Evolutionary conservation across 2,329 filamentous ascomycete genomes (phyloP), one percentile per base, ranked within the genome.

Genomic region (Periconia sp.): DNA sequence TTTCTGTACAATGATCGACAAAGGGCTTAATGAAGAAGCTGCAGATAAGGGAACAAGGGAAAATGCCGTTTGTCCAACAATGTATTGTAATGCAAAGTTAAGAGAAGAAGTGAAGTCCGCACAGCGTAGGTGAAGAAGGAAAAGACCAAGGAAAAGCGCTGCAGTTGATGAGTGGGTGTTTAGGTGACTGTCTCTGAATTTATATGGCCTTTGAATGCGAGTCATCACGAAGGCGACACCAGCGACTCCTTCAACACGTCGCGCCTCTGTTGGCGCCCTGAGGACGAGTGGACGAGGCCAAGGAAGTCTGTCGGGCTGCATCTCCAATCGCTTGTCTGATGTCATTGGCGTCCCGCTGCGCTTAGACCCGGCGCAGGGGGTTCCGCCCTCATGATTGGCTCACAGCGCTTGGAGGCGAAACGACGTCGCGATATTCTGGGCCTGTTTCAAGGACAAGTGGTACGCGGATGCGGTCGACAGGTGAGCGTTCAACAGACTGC

Each of bases 1-100:
- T 46, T 60, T 59, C 46, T 40, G 56, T 45, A 41, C 31, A 48
- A 46, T 50, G 63, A 63, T 64, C 56, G 55, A 52, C 56, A 56
- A 56, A 39, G 52, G 41, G 44, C 24, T 22, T 26, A 38, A 28
- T 32, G 31, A 28, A 30, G 34, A 38, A 35, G 31, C 39, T 44
- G 35, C 31, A 31, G 36, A 39, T 4, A 38, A 47, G 44, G 42
- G 39, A 32, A 43, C 24, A 44, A 43, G 24, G 31, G 40, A 40
- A 38, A 26, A 22, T 22, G 30, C 19, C 28, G 32, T 13, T 23
- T 35, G 36, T 30, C 19, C 22, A 6, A 30, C 26, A 44, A 46
- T 36, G 19, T 42, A 48, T 43, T 40, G n/a, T n/a, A n/a, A n/a
- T n/a, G n/a, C n/a, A n/a, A n/a, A n/a, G n/a, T n/a, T n/a, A n/a